Conservation (phyloP, 2,329 filamentous ascomycete genomes). For the Dothiorella sarmentorum region DNA sequence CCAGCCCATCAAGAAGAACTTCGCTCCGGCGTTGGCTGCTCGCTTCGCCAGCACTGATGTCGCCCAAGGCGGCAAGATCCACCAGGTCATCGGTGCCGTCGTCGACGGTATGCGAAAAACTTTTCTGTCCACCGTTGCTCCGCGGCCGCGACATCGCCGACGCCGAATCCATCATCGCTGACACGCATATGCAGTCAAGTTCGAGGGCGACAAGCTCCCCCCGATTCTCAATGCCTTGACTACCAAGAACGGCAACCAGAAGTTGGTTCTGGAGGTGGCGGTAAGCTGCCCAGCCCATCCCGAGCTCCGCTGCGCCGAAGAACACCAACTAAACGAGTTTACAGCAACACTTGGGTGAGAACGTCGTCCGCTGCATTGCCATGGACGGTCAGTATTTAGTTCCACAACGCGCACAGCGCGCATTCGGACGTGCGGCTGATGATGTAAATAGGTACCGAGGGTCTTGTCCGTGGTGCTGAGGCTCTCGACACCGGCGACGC, state of each 20-base stretch:
- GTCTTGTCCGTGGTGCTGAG: conserved; percentile 90
- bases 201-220: conserved; percentile 88
- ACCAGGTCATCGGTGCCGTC: conserved; percentile 95
- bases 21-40: conserved; percentile 57
- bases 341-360: conserved; percentile 99
- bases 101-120: conserved; percentile 76
- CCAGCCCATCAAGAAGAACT: conserved; percentile 55
- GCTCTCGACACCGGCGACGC: conserved; percentile 86
- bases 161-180: conserved; percentile 30
- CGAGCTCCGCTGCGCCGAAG: conserved; percentile 15
- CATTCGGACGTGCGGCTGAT: conserved; percentile 20
- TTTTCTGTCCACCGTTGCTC: conserved; percentile 27
- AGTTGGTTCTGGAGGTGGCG: conserved; percentile 93
- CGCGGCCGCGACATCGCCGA: conserved; percentile 15
- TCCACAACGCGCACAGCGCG: neutral
- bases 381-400: conserved; percentile 82
- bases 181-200: conserved; percentile 71
- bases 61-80: conserved; percentile 59
- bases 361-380: conserved; percentile 98
- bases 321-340: conserved; percentile 27
- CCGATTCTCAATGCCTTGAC: conserved; percentile 96
- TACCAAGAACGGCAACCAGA: conserved; percentile 87
- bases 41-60: conserved; percentile 61
- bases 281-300: conserved; percentile 52
- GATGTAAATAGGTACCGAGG: conserved; percentile 77